Evolutionary conservation across 768 basidiomycete genomes (phyloP).

Genomic region (Rhizopogon rudus): DNA sequence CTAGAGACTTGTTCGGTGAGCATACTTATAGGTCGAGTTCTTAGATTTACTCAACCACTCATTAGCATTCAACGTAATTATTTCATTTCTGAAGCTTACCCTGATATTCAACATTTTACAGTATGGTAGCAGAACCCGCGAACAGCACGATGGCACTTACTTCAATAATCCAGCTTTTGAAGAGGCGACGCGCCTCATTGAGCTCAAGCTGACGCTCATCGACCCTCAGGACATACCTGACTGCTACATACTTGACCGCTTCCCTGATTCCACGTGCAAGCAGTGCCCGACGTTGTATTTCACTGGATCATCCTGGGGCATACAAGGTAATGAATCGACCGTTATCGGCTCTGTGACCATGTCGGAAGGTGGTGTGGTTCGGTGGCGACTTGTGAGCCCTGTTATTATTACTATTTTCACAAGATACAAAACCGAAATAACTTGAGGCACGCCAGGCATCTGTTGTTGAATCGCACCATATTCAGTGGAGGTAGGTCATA

Average conservation of each 20-base stretch:
- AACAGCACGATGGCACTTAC: conserved; percentile 27
- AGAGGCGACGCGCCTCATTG: conserved; percentile 63
- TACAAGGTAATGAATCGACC: conserved; percentile 36
- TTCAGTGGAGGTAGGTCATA: conserved; percentile 55
- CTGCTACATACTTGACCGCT: conserved; percentile 15
- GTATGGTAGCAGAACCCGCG: conserved; percentile 19
- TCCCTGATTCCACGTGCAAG: conserved; percentile 17
- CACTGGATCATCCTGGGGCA: conserved; percentile 38
- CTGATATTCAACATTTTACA: conserved; percentile 7
- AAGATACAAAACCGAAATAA: conserved; percentile 6
- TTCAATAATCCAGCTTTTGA: conserved; percentile 52
- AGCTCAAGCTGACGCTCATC: conserved; percentile 48
- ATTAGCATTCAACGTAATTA: conserved; percentile 49
- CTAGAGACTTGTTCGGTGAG: conserved; percentile 23
- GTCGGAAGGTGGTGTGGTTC: conserved; percentile 39
- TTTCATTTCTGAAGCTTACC: neutral
- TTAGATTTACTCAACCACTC: neutral
- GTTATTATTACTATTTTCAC: neutral
- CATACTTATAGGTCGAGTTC: neutral
- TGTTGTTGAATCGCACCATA: conserved; percentile 39
- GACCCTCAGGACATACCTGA: conserved; percentile 19
- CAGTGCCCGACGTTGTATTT: conserved; percentile 43
- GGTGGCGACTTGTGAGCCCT: conserved; percentile 56
- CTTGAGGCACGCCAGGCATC: conserved; percentile 37
- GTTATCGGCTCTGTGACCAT: conserved; percentile 49